Evolutionary conservation across 2,329 filamentous ascomycete genomes (phyloP).

Genomic region (Neofusicoccum cordaticola): DNA sequence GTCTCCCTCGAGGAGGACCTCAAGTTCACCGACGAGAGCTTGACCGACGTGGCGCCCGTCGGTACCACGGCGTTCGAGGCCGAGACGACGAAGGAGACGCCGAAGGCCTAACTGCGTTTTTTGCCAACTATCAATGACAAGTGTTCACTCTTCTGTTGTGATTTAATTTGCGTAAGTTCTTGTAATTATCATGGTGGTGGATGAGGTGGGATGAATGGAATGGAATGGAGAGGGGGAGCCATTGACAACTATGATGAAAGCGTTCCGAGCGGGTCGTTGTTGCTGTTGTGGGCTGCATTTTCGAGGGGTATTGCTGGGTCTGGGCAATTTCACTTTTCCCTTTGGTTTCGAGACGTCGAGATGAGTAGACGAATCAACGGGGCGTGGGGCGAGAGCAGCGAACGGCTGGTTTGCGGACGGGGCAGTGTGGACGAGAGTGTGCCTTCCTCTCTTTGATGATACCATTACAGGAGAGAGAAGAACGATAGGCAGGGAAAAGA

Average conservation of each 20-base stretch:
- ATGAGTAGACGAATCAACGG: no score
- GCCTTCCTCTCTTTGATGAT: background rate
- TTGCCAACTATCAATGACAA: no score
- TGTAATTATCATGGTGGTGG: background rate
- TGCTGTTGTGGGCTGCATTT: background rate
- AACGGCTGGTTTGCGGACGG: no score
- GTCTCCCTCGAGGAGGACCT: slow-evolving; percentile 78
- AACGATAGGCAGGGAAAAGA: background rate
- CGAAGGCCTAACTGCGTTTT: no score
- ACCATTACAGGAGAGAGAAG: background rate
- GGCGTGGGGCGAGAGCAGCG: no score
- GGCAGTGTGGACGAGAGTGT: no score
- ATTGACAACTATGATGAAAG: slow-evolving; percentile 26
- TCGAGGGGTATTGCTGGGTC: background rate
- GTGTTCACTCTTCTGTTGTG: no score
- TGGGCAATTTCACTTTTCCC: background rate
- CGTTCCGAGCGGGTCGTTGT: slow-evolving; percentile 18
- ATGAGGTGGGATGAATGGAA: background rate
- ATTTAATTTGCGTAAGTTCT: background rate
- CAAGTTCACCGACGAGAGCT: slow-evolving; percentile 78
- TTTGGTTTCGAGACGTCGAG: no score
- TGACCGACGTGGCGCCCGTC: slow-evolving; percentile 60
- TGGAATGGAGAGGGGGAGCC: background rate
- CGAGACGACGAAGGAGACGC: slow-evolving; percentile 21
- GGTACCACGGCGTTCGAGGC: slow-evolving; percentile 19